Evolutionary conservation across 2,329 filamentous ascomycete species (phyloP).

Genomic region (Thelonectria discophora): DNA sequence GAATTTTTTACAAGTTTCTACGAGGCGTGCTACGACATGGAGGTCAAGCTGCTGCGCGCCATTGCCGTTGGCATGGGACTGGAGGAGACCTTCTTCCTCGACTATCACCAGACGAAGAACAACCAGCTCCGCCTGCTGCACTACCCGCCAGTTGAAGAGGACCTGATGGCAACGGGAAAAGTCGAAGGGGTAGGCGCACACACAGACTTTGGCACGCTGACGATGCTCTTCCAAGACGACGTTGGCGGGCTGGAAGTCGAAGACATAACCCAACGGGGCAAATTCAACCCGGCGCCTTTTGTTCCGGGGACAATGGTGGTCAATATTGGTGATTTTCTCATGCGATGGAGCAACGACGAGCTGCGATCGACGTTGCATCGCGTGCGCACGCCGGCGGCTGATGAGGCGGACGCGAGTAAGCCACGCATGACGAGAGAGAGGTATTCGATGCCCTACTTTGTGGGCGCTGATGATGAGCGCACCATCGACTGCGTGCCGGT

Average conservation of each 20-base stretch:
- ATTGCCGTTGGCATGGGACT: constrained; percentile 79
- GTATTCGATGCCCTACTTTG: constrained; percentile 70
- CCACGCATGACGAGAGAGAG: constrained; percentile 57
- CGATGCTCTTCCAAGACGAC: constrained; percentile 57
- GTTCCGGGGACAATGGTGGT: constrained; percentile 49
- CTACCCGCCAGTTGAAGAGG: constrained; percentile 50
- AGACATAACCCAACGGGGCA: constrained; percentile 45
- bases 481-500: constrained; percentile 62
- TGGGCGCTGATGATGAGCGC: constrained; percentile 56
- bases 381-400: constrained; percentile 52
- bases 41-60: constrained; percentile 77
- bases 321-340: constrained; percentile 51
- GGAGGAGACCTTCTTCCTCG: constrained; percentile 74
- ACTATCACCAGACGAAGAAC: constrained; percentile 61
- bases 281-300: constrained; percentile 46
- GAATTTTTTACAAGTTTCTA: constrained; percentile 65
- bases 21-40: constrained; percentile 72
- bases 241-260: constrained; percentile 58
- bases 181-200: constrained; percentile 41
- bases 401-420: constrained; percentile 25
- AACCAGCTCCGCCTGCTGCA: constrained; percentile 69
- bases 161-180: constrained; percentile 38
- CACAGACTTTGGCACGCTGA: constrained; percentile 52
- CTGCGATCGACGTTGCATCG: constrained; percentile 49
- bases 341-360: constrained; percentile 51